phyloP scores from a whole-genome alignment of 2,329 filamentous ascomycete genomes.

The Macrophomina tecta region DNA sequence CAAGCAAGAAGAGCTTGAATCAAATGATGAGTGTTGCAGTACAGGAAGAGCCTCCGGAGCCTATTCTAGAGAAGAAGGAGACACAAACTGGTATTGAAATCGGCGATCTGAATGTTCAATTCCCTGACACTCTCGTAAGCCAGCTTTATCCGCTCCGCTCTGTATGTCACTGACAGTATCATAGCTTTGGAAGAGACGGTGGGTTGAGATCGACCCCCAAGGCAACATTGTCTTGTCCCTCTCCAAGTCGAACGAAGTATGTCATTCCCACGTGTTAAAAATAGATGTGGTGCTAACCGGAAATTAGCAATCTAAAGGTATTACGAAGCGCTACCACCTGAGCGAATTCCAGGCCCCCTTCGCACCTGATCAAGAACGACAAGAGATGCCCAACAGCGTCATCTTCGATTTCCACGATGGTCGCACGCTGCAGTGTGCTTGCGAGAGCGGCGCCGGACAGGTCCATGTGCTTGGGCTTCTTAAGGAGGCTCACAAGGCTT shows the following conservation, averaged over 20 bases:
- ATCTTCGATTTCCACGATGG: slow-evolving; percentile 68
- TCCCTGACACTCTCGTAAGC: slow-evolving; percentile 81
- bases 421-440: slow-evolving; percentile 66
- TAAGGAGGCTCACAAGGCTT: slow-evolving; percentile 18
- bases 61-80: slow-evolving; percentile 17
- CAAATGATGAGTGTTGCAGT: slow-evolving; percentile 44
- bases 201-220: slow-evolving; percentile 81
- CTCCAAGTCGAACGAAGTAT: slow-evolving; percentile 64
- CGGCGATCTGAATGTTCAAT: slow-evolving; percentile 95
- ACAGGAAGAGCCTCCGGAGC: slow-evolving; percentile 43
- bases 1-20: slow-evolving; percentile 57
- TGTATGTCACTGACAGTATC: slow-evolving; percentile 26
- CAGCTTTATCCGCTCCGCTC: background rate
- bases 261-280: background rate
- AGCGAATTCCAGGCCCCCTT: slow-evolving; percentile 81
- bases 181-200: slow-evolving; percentile 89
- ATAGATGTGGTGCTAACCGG: slow-evolving; percentile 26
- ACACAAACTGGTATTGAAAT: slow-evolving; percentile 64
- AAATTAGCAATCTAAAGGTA: slow-evolving; percentile 54
- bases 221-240: slow-evolving; percentile 83
- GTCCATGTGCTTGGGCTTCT: slow-evolving; percentile 38
- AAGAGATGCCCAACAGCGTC: slow-evolving; percentile 90
- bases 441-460: slow-evolving; percentile 43
- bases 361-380: slow-evolving; percentile 85
- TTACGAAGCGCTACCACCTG: slow-evolving; percentile 82